These are phyloP conservation scores for Willaertia magna DNA, from an alignment of 208 protist genomes.

Conservation along the genomic window DNA sequence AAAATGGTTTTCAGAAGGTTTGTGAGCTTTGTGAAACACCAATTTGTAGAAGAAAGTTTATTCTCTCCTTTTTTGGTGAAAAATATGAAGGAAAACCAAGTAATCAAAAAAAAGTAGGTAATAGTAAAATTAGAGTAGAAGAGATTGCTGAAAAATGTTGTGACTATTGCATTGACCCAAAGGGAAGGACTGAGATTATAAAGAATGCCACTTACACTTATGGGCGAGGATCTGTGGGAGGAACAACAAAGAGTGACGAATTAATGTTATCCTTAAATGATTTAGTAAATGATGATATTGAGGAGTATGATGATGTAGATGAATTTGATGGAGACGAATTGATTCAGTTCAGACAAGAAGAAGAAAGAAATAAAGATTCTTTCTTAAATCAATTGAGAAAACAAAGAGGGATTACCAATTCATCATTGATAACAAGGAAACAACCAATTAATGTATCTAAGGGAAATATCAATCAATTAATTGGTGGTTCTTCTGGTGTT, in stretches of 20 bases:
- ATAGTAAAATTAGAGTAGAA: background rate
- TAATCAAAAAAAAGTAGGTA: no score
- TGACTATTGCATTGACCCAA: background rate
- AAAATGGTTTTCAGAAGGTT: background rate
- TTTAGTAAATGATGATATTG: background rate
- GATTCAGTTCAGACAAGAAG: background rate
- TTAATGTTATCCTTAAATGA: background rate
- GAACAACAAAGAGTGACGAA: background rate
- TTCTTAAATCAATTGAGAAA: background rate
- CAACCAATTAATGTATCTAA: background rate
- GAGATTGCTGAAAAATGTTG: background rate
- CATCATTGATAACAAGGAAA: background rate
- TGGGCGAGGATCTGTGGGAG: background rate
- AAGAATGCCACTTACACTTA: background rate
- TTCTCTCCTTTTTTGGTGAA: slow-evolving; percentile 1
- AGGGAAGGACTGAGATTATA: background rate
- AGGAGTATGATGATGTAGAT: background rate
- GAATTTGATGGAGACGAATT: background rate
- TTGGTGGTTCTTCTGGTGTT: no score
- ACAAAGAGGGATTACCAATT: background rate
- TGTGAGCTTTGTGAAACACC: background rate
- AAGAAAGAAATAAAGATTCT: background rate
- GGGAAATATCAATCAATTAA: no score
- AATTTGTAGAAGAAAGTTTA: slow-evolving; percentile 9
- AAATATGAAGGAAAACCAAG: background rate